Base-by-base conservation (phyloP, 257 asterid species). In the Solanum tarijense region DNA sequence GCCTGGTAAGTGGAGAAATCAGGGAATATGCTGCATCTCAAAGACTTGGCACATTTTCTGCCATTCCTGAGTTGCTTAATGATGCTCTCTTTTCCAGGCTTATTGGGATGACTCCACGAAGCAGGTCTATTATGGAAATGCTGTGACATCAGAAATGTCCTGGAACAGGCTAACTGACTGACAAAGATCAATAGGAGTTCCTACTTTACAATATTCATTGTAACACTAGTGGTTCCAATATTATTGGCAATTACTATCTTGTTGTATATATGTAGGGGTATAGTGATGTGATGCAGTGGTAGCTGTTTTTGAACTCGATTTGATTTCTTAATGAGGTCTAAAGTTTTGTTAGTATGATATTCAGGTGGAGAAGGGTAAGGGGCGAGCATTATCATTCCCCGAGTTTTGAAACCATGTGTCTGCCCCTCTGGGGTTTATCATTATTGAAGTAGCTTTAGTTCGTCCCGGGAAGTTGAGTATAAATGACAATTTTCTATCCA, bases 41-140 rank as follows among this genome's bases (percentile, higher is more conserved):
- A 31, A 39, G 21, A 12, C 62, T 35, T 25, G 21, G 73, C 7
- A 23, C 65, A 55, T 18, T 55, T 52, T 55, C 65, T 55, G 65
- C n/a, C 65, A 55, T 55, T 18, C n/a, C 66, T 11, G 21, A 72
- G 35, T 35, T 76, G 31, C 13, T 74, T 83, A 58, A 35, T 86
- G 6, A 12, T 12, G 5, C 68, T 32, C 52, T 69, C 27, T 31
- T 35, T 85, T 73, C 83, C 95, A 95, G 98, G 98, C 91, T 41
- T 94, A 92, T 90, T 94, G 96, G 98, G 98, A 95, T 79, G 97
- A 93, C 12, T 90, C 98, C 82, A 91, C 98, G 13, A 95, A 95
- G 93, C 90, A 93, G 88, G 93, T 92, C 86, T 95, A 94, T 65
- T 94, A 96, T 68, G 99, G 97, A 81, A 93, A 95, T 74, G 74